phyloP scores from a whole-genome alignment of 345 rosid genomes.

The Lepidium sativum region DNA sequence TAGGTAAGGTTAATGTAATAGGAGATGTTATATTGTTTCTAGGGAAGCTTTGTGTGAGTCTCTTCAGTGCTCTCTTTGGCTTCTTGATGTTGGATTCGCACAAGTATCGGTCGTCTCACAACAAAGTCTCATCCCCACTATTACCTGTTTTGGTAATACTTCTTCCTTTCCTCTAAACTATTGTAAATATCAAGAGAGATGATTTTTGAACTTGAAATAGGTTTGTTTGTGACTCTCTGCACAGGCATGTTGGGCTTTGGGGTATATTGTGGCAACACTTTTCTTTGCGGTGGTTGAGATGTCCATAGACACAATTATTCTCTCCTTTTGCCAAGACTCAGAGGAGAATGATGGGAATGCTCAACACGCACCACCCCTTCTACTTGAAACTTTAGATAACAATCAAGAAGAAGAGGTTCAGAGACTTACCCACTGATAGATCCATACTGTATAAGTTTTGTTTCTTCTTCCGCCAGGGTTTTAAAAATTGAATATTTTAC shows the following conservation, averaged over 20 bases:
- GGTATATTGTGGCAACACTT: constrained; percentile 83
- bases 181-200: neutral
- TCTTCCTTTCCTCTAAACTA: neutral
- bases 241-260: constrained; percentile 93
- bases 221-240: neutral
- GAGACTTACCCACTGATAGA: constrained; percentile 30
- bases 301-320: constrained; percentile 91
- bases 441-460: constrained; percentile 24
- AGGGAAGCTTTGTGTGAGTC: constrained; percentile 91
- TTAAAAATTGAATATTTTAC: neutral
- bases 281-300: constrained; percentile 96
- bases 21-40: constrained; percentile 88
- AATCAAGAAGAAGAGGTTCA: constrained; percentile 26
- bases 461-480: constrained; percentile 15
- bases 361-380: constrained; percentile 90
- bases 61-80: constrained; percentile 72
- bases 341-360: constrained; percentile 99
- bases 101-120: constrained; percentile 62
- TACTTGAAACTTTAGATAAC: constrained; percentile 63
- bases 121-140: constrained; percentile 88
- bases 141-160: constrained; percentile 77
- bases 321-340: constrained; percentile 93
- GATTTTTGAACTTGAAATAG: constrained; percentile 9
- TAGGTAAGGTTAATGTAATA: constrained; percentile 88
- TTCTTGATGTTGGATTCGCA: constrained; percentile 93